phyloP scores from a whole-genome alignment of 1,284 basidiomycete genomes.

The Trichosporon coremiiforme region DNA sequence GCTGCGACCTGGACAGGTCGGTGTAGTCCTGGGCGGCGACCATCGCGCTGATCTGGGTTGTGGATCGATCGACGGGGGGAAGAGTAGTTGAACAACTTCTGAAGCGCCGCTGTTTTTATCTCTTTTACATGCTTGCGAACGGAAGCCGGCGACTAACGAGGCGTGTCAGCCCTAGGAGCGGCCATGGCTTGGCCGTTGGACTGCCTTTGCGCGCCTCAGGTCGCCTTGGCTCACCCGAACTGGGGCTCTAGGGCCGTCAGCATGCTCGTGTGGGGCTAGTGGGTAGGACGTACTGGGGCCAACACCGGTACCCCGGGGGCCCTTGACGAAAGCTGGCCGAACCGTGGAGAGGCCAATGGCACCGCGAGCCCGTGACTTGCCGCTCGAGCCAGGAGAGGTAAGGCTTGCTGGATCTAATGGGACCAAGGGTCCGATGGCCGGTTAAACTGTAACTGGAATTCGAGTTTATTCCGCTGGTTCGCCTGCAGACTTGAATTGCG shows the following conservation, averaged over 20 bases:
- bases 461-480: background rate
- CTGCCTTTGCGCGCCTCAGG: background rate
- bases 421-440: background rate
- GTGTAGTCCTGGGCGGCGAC: constrained; percentile 32
- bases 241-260: background rate
- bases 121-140: constrained; percentile 3
- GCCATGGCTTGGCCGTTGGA: background rate
- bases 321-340: background rate
- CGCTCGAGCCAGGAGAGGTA: background rate
- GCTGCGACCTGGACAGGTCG: constrained; percentile 28
- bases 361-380: background rate
- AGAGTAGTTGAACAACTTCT: background rate
- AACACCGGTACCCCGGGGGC: background rate
- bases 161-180: background rate
- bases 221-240: background rate
- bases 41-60: constrained; percentile 5
- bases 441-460: constrained; percentile 10
- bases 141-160: background rate
- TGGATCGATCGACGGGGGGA: constrained; percentile 10
- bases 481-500: constrained; percentile 7
- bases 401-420: constrained; percentile 8
- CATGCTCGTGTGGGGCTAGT: background rate
- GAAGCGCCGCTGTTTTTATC: background rate
- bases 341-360: constrained; percentile 1
- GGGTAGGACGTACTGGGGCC: background rate